phyloP scores from a whole-genome alignment of 345 rosid genomes.

The Adansonia digitata region DNA sequence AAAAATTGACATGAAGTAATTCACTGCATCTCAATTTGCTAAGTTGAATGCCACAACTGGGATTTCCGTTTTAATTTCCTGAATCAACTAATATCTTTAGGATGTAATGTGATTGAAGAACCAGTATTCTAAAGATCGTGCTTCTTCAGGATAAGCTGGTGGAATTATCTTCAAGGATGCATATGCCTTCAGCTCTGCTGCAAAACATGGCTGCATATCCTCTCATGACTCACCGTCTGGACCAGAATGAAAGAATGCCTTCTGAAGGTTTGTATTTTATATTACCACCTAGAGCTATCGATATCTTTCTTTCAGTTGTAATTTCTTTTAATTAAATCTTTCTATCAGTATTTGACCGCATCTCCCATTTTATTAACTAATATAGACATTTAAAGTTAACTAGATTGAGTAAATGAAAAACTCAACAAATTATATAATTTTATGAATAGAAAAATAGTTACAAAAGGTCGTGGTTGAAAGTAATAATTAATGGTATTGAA shows the following conservation, averaged over 20 bases:
- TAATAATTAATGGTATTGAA: neutral
- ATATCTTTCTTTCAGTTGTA: neutral
- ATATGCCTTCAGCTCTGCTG: constrained; percentile 36
- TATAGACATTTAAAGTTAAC: neutral
- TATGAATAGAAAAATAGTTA: neutral
- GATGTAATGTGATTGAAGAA: constrained; percentile 40
- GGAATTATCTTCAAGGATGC: constrained; percentile 53
- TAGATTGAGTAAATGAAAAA: neutral
- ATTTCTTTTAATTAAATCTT: neutral
- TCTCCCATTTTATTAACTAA: neutral
- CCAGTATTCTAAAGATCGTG: constrained; percentile 41
- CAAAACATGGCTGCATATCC: constrained; percentile 51
- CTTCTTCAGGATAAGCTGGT: constrained; percentile 65
- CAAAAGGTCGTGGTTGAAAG: neutral
- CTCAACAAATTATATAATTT: neutral
- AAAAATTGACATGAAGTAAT: neutral
- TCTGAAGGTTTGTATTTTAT: constrained; percentile 48
- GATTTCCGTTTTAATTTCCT: constrained; percentile 22
- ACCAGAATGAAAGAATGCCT: constrained; percentile 38
- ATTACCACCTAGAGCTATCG: neutral
- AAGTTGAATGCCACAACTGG: neutral
- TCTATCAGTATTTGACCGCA: neutral
- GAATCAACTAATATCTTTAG: constrained; percentile 32
- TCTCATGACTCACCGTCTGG: constrained; percentile 34
- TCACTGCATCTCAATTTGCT: neutral